Percentiles rank a stretch among this genome's conserved stretches.
Evolutionary conservation across 495 filamentous ascomycete species (phyloP).

Genomic region (Penicillium bialowiezense): DNA sequence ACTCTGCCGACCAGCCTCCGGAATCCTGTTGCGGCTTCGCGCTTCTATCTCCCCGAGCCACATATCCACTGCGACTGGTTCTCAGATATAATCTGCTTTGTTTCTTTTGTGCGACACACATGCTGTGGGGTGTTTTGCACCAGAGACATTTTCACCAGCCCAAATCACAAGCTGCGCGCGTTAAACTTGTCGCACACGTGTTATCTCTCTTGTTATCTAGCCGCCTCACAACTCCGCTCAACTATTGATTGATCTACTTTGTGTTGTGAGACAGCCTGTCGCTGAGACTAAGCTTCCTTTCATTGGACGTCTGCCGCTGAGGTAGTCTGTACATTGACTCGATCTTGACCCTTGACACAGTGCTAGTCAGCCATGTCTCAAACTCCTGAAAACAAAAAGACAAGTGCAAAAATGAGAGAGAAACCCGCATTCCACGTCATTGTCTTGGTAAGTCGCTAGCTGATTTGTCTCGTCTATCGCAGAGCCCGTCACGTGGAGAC

Average conservation of each 20-base stretch:
- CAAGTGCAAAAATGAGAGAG: conserved; percentile 14
- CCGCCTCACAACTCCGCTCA: neutral
- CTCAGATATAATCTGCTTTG: no score
- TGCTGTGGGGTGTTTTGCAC: neutral
- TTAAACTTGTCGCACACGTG: neutral
- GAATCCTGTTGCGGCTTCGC: conserved; percentile 1
- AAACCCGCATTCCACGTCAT: conserved; percentile 69
- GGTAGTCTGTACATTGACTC: no score
- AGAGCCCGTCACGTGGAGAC: conserved; percentile 7
- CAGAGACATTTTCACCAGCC: neutral
- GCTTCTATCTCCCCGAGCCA: neutral
- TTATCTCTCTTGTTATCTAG: neutral
- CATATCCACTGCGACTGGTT: no score
- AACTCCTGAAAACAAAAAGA: neutral
- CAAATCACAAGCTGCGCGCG: conserved; percentile 5
- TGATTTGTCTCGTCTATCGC: conserved; percentile 1
- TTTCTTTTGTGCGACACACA: neutral
- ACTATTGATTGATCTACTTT: neutral
- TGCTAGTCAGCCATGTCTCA: conserved; percentile 8
- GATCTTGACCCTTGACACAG: neutral
- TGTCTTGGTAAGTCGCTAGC: conserved; percentile 63
- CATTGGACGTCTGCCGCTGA: neutral
- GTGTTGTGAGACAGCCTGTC: conserved; percentile 1
- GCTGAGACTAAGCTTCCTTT: neutral
- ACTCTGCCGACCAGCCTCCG: conserved; percentile 3